Percentiles rank a stretch among this genome's conserved stretches.
These are phyloP conservation scores for Colletotrichum coccodes DNA, from an alignment of 2,329 filamentous ascomycete genomes.

Conservation along the genomic window DNA sequence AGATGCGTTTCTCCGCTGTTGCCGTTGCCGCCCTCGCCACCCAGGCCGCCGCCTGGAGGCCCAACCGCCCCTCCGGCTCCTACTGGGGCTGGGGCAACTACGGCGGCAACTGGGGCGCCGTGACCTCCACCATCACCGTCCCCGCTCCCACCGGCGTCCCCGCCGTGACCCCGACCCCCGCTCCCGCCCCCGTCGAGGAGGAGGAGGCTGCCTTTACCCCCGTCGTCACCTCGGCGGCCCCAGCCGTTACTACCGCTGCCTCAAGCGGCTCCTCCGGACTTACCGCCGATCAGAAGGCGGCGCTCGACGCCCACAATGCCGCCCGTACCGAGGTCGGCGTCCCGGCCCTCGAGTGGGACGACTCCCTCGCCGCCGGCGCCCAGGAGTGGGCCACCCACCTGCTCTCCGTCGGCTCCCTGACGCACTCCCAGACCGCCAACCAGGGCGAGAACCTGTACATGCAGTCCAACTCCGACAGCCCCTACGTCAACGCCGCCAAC, in stretches of 20 bases:
- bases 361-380: slow-evolving; percentile 40
- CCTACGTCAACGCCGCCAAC: slow-evolving; percentile 25
- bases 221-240: slow-evolving; percentile 32
- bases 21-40: slow-evolving; percentile 26
- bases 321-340: slow-evolving; percentile 30
- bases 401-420: slow-evolving; percentile 28
- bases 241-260: slow-evolving; percentile 12
- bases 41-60: slow-evolving; percentile 25
- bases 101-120: not conserved
- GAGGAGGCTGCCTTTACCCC: too few species aligned
- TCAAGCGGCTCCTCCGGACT: slow-evolving; percentile 26
- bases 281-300: slow-evolving; percentile 24
- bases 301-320: slow-evolving; percentile 31
- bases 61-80: slow-evolving; percentile 3
- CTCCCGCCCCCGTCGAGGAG: slow-evolving; percentile 21
- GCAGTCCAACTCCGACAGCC: slow-evolving; percentile 22
- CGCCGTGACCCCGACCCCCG: slow-evolving; percentile 36
- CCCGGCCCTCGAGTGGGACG: slow-evolving; percentile 37
- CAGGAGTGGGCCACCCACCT: slow-evolving; percentile 33
- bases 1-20: slow-evolving; percentile 32
- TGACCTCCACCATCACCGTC: slow-evolving; percentile 1
- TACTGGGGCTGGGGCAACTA: slow-evolving; percentile 24
- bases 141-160: slow-evolving; percentile 5
- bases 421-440: slow-evolving; percentile 20
- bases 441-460: slow-evolving; percentile 35